phyloP scores from a whole-genome alignment of 495 filamentous ascomycete genomes.

The Penicillium flavigenum region DNA sequence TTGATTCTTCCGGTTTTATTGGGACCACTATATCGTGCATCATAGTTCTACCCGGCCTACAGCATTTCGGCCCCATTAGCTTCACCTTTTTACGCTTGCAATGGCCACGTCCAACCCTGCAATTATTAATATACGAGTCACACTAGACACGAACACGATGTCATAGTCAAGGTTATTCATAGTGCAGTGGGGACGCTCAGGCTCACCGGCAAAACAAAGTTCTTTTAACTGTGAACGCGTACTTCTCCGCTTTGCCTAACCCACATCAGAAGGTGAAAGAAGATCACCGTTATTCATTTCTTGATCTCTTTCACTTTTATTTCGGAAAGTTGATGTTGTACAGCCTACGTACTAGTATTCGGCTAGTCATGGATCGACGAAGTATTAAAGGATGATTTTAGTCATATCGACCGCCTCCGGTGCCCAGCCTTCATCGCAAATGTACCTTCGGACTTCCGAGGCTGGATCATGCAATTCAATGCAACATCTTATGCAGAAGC shows the following conservation, averaged over 20 bases:
- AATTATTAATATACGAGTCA: background rate
- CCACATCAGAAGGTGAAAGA: background rate
- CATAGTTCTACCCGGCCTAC: background rate
- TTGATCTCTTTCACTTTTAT: background rate
- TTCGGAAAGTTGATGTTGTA: background rate
- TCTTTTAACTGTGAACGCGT: background rate
- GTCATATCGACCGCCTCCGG: background rate
- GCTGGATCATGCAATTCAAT: conserved; percentile 2
- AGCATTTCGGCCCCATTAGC: background rate
- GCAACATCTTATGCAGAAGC: background rate
- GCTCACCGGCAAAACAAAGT: conserved; percentile 6
- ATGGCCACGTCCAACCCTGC: background rate
- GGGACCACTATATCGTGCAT: background rate
- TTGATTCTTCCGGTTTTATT: background rate
- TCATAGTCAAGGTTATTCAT: background rate
- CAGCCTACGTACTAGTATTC: background rate
- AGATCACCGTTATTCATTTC: background rate
- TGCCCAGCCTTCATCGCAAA: conserved; percentile 1
- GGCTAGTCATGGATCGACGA: background rate
- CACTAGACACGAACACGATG: conserved; percentile 1
- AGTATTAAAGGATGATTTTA: background rate
- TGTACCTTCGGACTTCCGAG: conserved; percentile 8
- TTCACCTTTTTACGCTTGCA: background rate
- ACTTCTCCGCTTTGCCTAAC: conserved; percentile 1
- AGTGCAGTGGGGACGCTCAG: background rate